phyloP scores from a whole-genome alignment of 1,284 basidiomycete genomes.

The Malassezia restricta region DNA sequence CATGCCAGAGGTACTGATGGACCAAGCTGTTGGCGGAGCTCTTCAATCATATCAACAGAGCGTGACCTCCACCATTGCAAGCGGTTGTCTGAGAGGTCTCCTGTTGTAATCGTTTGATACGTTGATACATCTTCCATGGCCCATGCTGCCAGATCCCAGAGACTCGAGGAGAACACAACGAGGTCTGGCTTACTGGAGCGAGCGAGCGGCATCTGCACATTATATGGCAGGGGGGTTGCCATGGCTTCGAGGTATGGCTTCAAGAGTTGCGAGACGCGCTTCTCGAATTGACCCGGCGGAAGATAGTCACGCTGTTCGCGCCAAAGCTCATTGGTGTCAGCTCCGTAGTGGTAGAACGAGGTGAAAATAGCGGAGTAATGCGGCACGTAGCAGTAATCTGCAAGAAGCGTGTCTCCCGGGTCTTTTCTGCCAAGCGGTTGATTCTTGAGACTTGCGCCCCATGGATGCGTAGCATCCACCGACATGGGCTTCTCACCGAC shows the following conservation, averaged over 20 bases:
- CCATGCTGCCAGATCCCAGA: constrained; percentile 47
- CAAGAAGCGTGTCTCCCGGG: constrained; percentile 36
- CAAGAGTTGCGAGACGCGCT: constrained; percentile 43
- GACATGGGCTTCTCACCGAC: constrained; percentile 39
- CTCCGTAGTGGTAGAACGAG: constrained; percentile 46
- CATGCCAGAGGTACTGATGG: constrained; percentile 22
- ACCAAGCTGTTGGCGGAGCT: constrained; percentile 16
- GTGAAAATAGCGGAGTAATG: constrained; percentile 42
- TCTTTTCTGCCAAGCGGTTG: not conserved
- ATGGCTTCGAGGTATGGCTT: constrained; percentile 32
- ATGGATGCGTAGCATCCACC: constrained; percentile 41
- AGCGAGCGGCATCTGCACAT: not conserved
- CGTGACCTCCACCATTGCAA: constrained; percentile 44
- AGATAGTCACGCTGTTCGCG: constrained; percentile 38
- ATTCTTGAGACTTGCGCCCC: constrained; percentile 23
- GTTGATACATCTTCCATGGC: constrained; percentile 39
- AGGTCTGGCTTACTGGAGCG: constrained; percentile 38
- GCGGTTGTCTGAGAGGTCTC: constrained; percentile 38
- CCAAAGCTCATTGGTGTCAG: constrained; percentile 46
- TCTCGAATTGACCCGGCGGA: constrained; percentile 45
- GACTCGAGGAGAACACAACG: constrained; percentile 43
- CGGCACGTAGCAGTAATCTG: constrained; percentile 47
- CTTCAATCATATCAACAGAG: constrained; percentile 36
- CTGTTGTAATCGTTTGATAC: constrained; percentile 14
- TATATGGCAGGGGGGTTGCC: not conserved